Base-by-base conservation (phyloP, 306 rosid genomes). In the Lathyrus aphaca region DNA sequence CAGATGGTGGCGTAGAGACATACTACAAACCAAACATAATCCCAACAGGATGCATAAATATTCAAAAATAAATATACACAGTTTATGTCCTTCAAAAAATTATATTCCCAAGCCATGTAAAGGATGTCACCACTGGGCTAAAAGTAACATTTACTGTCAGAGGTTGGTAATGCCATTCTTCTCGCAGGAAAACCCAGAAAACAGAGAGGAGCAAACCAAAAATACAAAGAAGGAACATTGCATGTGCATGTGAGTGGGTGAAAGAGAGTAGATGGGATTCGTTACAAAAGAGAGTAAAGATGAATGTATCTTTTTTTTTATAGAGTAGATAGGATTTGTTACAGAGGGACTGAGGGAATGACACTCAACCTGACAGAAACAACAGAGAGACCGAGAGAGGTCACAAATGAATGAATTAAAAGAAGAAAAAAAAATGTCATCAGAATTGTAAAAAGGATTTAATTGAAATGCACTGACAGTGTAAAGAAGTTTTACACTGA, bases 161-260 rank as follows among this genome's bases (percentile, higher is more conserved):
- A 40, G 45, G 45, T 40, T 40, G 45, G 45, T 9, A 10, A 40
- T 40, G 45, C 12, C 45, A 40, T 40, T 10, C 14, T 40, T 40
- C 13, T 40, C n/a, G 45, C 45, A 40, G 45, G 45, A 40, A 40
- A 40, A 11, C 45, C 44, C 15, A 42, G 4, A 42, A 13, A 42
- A 42, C 46, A 42, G 6, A 42, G 45, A 13, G 11, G 10, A 11
- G 46, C 5, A 42, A 42, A 42, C 15, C 15, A 42, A 10, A 12
- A 42, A 42, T 10, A 42, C 46, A 42, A 10, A 42, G 15, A 42
- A 42, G 15, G 46, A 42, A 10, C 46, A 42, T 5, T 42, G 46
- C 6, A 23, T 62, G 67, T 38, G 50, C 51, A 15, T 42, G 16
- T 65, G 40, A 25, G 56, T 40, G 51, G 38, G 38, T 42, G 53